A percentile compares a stretch with the other conserved stretches of the same genome.
phyloP scores from a whole-genome alignment of 345 rosid genomes.

The Brassica cretica region DNA sequence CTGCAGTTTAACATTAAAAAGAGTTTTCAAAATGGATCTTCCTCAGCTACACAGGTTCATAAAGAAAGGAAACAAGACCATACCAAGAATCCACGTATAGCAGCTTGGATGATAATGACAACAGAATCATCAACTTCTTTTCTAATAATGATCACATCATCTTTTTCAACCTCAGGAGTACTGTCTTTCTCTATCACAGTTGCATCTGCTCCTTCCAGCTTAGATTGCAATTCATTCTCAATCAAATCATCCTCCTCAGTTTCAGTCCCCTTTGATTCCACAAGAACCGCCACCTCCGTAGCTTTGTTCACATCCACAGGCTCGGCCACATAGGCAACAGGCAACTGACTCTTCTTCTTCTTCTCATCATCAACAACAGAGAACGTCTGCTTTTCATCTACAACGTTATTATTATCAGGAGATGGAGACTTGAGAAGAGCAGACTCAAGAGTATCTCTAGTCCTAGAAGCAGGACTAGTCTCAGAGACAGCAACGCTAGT shows the following conservation, averaged over 20 bases:
- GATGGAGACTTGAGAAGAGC: slow-evolving; percentile 38
- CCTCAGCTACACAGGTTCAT: background rate
- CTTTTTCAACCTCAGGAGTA: slow-evolving; percentile 32
- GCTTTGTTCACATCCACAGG: slow-evolving; percentile 27
- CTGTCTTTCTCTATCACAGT: slow-evolving; percentile 24
- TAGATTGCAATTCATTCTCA: background rate
- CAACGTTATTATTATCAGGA: slow-evolving; percentile 41
- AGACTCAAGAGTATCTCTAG: slow-evolving; percentile 58
- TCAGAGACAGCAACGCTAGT: slow-evolving; percentile 50
- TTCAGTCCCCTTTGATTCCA: slow-evolving; percentile 37
- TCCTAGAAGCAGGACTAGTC: slow-evolving; percentile 34
- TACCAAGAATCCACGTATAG: slow-evolving; percentile 63
- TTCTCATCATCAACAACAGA: slow-evolving; percentile 38
- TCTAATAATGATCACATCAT: slow-evolving; percentile 24
- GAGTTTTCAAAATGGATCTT: background rate
- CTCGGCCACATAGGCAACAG: slow-evolving; percentile 27
- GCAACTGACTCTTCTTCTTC: slow-evolving; percentile 41
- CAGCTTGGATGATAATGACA: slow-evolving; percentile 57
- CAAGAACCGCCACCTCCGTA: slow-evolving; percentile 21
- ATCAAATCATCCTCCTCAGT: slow-evolving; percentile 21
- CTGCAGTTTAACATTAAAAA: slow-evolving; percentile 39
- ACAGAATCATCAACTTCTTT: slow-evolving; percentile 46
- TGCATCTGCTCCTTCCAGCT: slow-evolving; percentile 1
- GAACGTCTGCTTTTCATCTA: slow-evolving; percentile 45
- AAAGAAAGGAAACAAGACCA: background rate